These are phyloP conservation scores for Leccinum variicolor DNA, from an alignment of 768 basidiomycete genomes.

Conservation along the genomic window DNA sequence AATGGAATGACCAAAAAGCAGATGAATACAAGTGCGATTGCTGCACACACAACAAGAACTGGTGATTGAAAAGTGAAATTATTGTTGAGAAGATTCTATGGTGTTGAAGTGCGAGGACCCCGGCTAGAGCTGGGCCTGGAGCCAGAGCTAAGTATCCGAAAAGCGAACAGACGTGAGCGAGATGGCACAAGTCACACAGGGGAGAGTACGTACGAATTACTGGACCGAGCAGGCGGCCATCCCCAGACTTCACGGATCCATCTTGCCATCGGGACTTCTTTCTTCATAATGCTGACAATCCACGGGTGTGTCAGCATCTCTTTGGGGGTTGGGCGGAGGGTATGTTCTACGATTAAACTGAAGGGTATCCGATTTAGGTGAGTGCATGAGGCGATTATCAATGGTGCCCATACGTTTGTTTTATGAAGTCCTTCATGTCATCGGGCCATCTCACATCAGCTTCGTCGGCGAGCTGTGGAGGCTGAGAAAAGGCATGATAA, in stretches of 20 bases:
- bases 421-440: slow-evolving; percentile 91
- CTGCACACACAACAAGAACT: slow-evolving; percentile 16
- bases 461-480: slow-evolving; percentile 80
- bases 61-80: neutral
- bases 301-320: slow-evolving; percentile 84
- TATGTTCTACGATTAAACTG: slow-evolving; percentile 70
- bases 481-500: slow-evolving; percentile 40
- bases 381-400: slow-evolving; percentile 1
- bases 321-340: slow-evolving; percentile 72
- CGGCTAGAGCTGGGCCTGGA: slow-evolving; percentile 31
- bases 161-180: neutral
- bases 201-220: slow-evolving; percentile 18
- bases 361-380: slow-evolving; percentile 1
- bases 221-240: slow-evolving; percentile 50
- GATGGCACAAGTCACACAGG: neutral
- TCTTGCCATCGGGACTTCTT: slow-evolving; percentile 83
- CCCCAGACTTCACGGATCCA: slow-evolving; percentile 88
- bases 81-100: slow-evolving; percentile 18
- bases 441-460: slow-evolving; percentile 62
- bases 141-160: slow-evolving; percentile 11
- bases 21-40: slow-evolving; percentile 21
- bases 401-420: slow-evolving; percentile 59
- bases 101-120: slow-evolving; percentile 21
- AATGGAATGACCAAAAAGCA: slow-evolving; percentile 11
- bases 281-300: slow-evolving; percentile 72